Percentiles rank a stretch among this genome's conserved stretches.
phyloP scores from a whole-genome alignment of 2,329 filamentous ascomycete genomes.

The Penicillium fuscoglaucum region DNA sequence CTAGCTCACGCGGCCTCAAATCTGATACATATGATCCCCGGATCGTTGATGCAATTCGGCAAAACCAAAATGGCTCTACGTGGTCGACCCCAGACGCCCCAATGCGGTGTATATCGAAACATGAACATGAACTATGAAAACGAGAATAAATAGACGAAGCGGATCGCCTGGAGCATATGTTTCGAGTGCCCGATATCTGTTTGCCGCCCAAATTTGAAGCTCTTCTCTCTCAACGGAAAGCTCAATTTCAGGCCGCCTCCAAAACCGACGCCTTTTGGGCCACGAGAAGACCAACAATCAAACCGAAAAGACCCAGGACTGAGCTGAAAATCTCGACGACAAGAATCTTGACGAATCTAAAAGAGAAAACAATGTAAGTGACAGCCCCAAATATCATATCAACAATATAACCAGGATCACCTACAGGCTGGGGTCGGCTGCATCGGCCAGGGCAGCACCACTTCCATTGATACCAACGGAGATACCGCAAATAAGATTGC shows the following conservation, averaged over 20 bases:
- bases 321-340: slow-evolving; percentile 99
- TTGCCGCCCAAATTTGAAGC: slow-evolving; percentile 19
- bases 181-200: slow-evolving; percentile 5
- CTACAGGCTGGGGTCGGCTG: slow-evolving; percentile 84
- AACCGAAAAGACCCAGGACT: slow-evolving; percentile 89
- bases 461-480: slow-evolving; percentile 98
- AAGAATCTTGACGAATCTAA: slow-evolving; percentile 94
- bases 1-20: not conserved
- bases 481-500: slow-evolving; percentile 94
- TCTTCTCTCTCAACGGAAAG: slow-evolving; percentile 12
- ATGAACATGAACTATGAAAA: slow-evolving; percentile 26
- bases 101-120: slow-evolving; percentile 40
- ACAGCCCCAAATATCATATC: not conserved
- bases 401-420: slow-evolving; percentile 38
- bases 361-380: slow-evolving; percentile 11
- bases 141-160: slow-evolving; percentile 16
- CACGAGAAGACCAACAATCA: slow-evolving; percentile 90
- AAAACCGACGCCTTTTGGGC: slow-evolving; percentile 82
- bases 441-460: slow-evolving; percentile 92
- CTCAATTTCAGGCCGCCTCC: slow-evolving; percentile 28
- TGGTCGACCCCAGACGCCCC: slow-evolving; percentile 41
- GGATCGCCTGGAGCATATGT: slow-evolving; percentile 20
- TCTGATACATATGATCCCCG: slow-evolving; percentile 24
- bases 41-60: slow-evolving; percentile 31
- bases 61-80: slow-evolving; percentile 30